These are phyloP conservation scores for Colletotrichum sp. DNA, from an alignment of 2,329 filamentous ascomycete species.

Conservation along the genomic window DNA sequence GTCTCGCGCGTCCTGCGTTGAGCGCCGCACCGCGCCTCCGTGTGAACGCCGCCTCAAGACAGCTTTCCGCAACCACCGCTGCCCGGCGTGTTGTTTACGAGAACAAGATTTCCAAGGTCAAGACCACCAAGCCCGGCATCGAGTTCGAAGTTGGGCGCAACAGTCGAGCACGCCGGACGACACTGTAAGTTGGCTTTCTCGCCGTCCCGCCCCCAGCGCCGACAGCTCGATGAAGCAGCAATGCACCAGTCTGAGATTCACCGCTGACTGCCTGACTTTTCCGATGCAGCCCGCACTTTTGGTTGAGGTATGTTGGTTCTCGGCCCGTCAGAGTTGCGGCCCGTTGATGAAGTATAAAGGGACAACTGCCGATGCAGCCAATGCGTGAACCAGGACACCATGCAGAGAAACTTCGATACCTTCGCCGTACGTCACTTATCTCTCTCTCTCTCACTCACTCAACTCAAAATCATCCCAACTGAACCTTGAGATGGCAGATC, in stretches of 20 bases:
- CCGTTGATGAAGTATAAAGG: conserved; percentile 25
- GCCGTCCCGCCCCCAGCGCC: not conserved
- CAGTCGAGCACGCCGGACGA: conserved; percentile 3
- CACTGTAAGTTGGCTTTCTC: conserved; percentile 13
- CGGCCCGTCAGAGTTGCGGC: not conserved
- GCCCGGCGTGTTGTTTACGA: not conserved
- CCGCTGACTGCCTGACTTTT: not conserved
- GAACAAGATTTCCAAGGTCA: not conserved
- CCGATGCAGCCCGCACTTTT: conserved; percentile 19
- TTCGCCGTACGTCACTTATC: conserved; percentile 35
- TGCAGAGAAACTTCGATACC: conserved; percentile 47
- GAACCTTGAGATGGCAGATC: conserved; percentile 30
- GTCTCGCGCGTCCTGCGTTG: not conserved
- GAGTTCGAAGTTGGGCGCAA: not conserved
- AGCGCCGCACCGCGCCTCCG: not conserved
- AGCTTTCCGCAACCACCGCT: conserved; percentile 5
- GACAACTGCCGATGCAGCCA: conserved; percentile 48
- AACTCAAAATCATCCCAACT: not conserved
- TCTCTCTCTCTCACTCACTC: not conserved
- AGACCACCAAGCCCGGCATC: conserved; percentile 3
- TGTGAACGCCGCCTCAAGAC: not conserved
- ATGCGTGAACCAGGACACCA: conserved; percentile 47
- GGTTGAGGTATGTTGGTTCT: conserved; percentile 19
- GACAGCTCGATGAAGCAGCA: not conserved
- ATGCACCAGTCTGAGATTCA: not conserved